Conservation (phyloP, 805 yeast species). For the Wickerhamomyces canadensis region DNA sequence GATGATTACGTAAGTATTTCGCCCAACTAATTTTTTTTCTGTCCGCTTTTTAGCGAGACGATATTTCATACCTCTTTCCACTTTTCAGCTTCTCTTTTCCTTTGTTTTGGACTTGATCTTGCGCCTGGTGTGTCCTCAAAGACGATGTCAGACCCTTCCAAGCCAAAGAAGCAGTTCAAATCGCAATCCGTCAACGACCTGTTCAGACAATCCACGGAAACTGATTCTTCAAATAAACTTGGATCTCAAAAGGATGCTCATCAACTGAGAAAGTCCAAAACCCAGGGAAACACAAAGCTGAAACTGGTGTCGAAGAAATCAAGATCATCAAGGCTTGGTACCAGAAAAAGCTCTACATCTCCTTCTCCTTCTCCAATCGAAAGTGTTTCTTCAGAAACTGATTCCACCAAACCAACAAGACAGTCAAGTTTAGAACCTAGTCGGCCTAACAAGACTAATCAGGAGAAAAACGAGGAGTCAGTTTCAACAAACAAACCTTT, state of each 20-base stretch:
- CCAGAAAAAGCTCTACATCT: conserved; percentile 4
- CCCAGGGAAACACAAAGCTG: conserved; percentile 16
- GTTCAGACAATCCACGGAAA: conserved; percentile 17
- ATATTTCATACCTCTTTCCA: no score
- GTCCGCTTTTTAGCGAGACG: no score
- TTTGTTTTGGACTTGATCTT: no score
- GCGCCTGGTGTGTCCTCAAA: no score
- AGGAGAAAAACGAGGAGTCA: background rate
- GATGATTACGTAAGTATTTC: no score
- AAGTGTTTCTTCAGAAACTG: background rate
- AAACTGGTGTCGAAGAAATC: conserved; percentile 17
- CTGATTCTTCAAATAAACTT: no score
- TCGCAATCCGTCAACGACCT: conserved; percentile 24
- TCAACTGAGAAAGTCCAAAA: conserved; percentile 5
- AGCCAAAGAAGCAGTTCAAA: conserved; percentile 24
- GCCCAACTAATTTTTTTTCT: no score
- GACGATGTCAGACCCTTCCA: conserved; percentile 1
- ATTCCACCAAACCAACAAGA: background rate
- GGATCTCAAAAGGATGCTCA: background rate
- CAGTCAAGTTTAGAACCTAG: conserved; percentile 1
- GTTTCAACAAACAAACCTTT: background rate
- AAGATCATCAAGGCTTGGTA: conserved; percentile 2
- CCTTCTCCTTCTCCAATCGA: conserved; percentile 1
- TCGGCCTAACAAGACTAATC: no score
- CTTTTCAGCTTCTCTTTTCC: no score